Conservation (phyloP, 2,329 filamentous ascomycete genomes). For the Aspergillus pseudoglaucus region DNA sequence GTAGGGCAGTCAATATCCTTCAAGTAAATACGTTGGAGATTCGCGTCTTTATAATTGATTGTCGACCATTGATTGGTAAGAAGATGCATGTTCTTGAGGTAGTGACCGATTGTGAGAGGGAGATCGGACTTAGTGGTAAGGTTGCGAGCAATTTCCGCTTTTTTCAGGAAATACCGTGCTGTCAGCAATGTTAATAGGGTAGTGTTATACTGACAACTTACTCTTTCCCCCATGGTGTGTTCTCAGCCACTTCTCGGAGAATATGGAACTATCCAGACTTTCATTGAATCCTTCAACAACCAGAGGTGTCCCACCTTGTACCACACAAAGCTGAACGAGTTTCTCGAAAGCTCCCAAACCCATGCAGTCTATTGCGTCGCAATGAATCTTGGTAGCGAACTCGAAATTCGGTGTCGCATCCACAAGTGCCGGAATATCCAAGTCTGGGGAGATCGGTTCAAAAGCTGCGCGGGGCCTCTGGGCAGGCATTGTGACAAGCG, state of each 20-base stretch:
- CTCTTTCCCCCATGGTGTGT: constrained; percentile 72
- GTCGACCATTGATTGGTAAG: constrained; percentile 76
- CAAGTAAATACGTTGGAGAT: constrained; percentile 79
- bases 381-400: constrained; percentile 74
- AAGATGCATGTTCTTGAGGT: constrained; percentile 77
- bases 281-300: constrained; percentile 85
- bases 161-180: not conserved
- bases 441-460: constrained; percentile 79
- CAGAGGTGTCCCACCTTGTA: constrained; percentile 76
- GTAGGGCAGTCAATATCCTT: constrained; percentile 95
- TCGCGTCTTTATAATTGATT: constrained; percentile 69
- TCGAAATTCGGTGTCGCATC: constrained; percentile 77
- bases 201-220: constrained; percentile 34
- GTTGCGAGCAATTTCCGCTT: constrained; percentile 80
- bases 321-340: constrained; percentile 74
- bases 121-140: constrained; percentile 66
- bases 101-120: constrained; percentile 81
- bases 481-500: constrained; percentile 58
- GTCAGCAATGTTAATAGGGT: constrained; percentile 8
- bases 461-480: constrained; percentile 80
- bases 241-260: constrained; percentile 74
- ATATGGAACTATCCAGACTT: constrained; percentile 67
- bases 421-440: constrained; percentile 70
- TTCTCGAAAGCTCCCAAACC: constrained; percentile 77
- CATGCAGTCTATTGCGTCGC: constrained; percentile 68